These are phyloP conservation scores for Pholiota molesta DNA, from an alignment of 768 basidiomycete genomes.

Conservation along the genomic window DNA sequence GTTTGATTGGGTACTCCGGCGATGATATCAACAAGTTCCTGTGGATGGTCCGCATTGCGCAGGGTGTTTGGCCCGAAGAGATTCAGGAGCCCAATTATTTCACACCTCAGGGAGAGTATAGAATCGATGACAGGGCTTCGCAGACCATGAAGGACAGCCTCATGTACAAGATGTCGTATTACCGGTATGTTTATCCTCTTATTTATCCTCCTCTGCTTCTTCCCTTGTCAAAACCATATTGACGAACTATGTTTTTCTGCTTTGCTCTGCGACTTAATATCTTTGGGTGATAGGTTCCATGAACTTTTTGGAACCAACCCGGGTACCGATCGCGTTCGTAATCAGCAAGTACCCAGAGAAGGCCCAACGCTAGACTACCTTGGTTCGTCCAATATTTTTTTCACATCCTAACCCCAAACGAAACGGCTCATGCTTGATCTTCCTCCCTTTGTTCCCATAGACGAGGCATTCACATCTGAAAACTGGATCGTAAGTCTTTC, in stretches of 20 bases:
- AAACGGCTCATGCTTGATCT: slow-evolving; percentile 1
- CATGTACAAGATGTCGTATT: slow-evolving; percentile 99
- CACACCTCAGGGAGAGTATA: slow-evolving; percentile 90
- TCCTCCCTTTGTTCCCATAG: slow-evolving; percentile 38
- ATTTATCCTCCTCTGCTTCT: neutral
- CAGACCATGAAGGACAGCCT: slow-evolving; percentile 91
- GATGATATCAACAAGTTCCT: slow-evolving; percentile 99
- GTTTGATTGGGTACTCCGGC: slow-evolving; percentile 94
- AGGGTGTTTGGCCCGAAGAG: slow-evolving; percentile 98
- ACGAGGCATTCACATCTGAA: slow-evolving; percentile 98
- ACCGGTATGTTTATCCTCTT: slow-evolving; percentile 54
- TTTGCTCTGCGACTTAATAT: neutral
- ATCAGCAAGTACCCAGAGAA: slow-evolving; percentile 75
- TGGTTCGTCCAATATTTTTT: slow-evolving; percentile 50
- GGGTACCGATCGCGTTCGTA: slow-evolving; percentile 85
- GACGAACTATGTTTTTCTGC: neutral
- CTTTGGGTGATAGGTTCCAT: slow-evolving; percentile 57
- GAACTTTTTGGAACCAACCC: slow-evolving; percentile 81
- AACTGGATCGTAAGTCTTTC: slow-evolving; percentile 92
- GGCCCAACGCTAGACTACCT: slow-evolving; percentile 88
- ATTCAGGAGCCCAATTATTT: slow-evolving; percentile 96
- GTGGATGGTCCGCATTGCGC: slow-evolving; percentile 96
- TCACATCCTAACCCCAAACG: slow-evolving; percentile 7
- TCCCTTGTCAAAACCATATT: neutral
- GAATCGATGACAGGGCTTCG: slow-evolving; percentile 84